Base-by-base conservation (phyloP, 192 early-diverging fungal genomes). In the Coemansia sp. region DNA sequence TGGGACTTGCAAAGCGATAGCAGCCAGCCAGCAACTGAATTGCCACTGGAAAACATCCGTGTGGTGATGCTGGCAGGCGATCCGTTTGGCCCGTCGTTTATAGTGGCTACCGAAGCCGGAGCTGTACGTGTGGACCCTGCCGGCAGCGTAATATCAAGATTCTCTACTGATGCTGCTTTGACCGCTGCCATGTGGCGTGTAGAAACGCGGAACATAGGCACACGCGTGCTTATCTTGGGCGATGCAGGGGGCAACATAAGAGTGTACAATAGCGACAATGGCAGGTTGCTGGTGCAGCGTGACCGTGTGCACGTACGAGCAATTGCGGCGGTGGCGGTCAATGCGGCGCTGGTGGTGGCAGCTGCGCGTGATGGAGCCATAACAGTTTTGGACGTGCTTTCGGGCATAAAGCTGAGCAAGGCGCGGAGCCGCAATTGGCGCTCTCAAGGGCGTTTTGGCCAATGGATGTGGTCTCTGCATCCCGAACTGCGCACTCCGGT, bases 331-430 rank as follows among this genome's bases (percentile, higher is more conserved):
- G 18, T 68, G 21, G 37, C 43, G 0, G 42, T 40, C 42, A 68
- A 63, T 40, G 65, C 65, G 0, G 56, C 52, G 13, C 39, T 65
- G 9, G 37, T 61, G 15, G 72, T 61, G 16, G 57, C 66, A 1
- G 61, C 72, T 2, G 65, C 57, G 11, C 65, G 72, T 18, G 61
- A 75, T 40, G 72, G 72, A 38, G 54, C 64, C 23, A 47, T 68
- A 23, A 12, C 36, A 6, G 53, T 68, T 12, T 10, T 61, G 11
- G 72, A 75, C 6, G 57, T 58, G 50, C 49, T 75, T 5, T 39
- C 65, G 1, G 53, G 53, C 0, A 56, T 45, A 31, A 33, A 8
- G 19, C 54, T 75, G 39, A 23, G 55, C 18, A n/a, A 39, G 3
- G 35, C 59, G 20, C 53, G 65, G 23, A 57, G 65, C 40, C 56